Percentiles rank a stretch among this genome's conserved stretches.
Evolutionary conservation across 768 basidiomycete genomes (phyloP).

Genomic region (Boletales sp.): DNA sequence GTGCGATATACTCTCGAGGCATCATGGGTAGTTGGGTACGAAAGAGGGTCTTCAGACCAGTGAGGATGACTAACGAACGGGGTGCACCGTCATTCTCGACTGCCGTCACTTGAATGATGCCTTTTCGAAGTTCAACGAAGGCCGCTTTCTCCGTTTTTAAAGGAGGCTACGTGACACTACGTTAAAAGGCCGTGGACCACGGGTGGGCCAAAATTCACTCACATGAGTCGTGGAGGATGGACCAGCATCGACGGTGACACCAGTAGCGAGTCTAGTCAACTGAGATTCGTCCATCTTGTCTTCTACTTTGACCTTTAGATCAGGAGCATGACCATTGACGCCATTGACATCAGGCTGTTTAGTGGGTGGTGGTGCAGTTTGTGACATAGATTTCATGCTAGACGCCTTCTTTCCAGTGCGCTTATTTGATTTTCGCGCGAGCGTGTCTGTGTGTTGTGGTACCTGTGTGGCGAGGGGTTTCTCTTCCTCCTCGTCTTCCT

Average conservation of each 20-base stretch:
- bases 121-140: constrained; percentile 71
- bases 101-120: constrained; percentile 78
- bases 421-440: constrained; percentile 32
- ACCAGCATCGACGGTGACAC: constrained; percentile 71
- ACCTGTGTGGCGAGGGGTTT: constrained; percentile 53
- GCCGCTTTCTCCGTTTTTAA: constrained; percentile 73
- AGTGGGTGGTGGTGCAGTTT: constrained; percentile 47
- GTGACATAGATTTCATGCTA: constrained; percentile 58
- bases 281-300: constrained; percentile 79
- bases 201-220: constrained; percentile 19
- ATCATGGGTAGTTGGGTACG: constrained; percentile 98
- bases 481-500: constrained; percentile 44
- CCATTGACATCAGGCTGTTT: constrained; percentile 36
- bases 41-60: constrained; percentile 94
- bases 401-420: constrained; percentile 54
- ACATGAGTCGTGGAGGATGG: constrained; percentile 46
- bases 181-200: background rate
- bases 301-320: constrained; percentile 62
- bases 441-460: constrained; percentile 28
- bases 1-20: constrained; percentile 97
- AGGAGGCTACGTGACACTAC: constrained; percentile 39
- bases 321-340: constrained; percentile 46
- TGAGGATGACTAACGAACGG: constrained; percentile 79
- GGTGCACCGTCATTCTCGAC: constrained; percentile 81
- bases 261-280: constrained; percentile 71